phyloP scores from a whole-genome alignment of 768 basidiomycete genomes.

The Macrolepiota fuliginosa region DNA sequence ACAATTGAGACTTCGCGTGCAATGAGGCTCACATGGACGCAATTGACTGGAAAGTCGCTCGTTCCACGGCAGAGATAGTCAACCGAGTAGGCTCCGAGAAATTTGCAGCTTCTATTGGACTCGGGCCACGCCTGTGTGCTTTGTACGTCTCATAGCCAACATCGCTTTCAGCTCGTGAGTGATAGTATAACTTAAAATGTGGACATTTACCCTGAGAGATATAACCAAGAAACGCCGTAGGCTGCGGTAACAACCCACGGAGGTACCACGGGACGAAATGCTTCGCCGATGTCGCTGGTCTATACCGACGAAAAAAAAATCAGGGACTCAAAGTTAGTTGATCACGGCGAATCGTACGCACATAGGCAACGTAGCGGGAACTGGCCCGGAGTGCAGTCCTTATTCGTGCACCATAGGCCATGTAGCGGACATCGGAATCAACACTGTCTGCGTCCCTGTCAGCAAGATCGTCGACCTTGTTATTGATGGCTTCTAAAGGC shows the following conservation, averaged over 20 bases:
- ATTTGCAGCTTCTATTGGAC: conserved; percentile 61
- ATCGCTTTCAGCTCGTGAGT: conserved; percentile 41
- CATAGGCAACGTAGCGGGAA: conserved; percentile 76
- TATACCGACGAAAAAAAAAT: conserved; percentile 25
- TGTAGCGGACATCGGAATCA: conserved; percentile 67
- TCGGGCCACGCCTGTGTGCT: conserved; percentile 64
- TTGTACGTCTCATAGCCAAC: conserved; percentile 84
- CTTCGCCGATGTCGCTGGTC: conserved; percentile 84
- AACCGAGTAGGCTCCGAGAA: conserved; percentile 71
- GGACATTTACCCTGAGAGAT: conserved; percentile 52
- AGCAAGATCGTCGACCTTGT: conserved; percentile 55
- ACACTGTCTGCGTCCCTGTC: conserved; percentile 63
- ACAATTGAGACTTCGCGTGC: conserved; percentile 10
- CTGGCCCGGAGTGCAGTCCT: conserved; percentile 72
- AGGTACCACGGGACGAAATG: conserved; percentile 76
- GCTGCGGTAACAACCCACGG: conserved; percentile 72
- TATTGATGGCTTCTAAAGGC: conserved; percentile 38
- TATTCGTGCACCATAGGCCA: conserved; percentile 77
- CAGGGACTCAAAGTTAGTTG: conserved; percentile 14
- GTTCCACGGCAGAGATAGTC: conserved; percentile 69
- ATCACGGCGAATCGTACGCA: conserved; percentile 28
- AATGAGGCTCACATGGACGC: conserved; percentile 66
- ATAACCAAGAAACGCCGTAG: conserved; percentile 82
- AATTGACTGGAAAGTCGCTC: conserved; percentile 76
- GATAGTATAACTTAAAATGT: neutral